Base-by-base conservation (phyloP, 2,329 filamentous ascomycete genomes). In the Periconia sp. region DNA sequence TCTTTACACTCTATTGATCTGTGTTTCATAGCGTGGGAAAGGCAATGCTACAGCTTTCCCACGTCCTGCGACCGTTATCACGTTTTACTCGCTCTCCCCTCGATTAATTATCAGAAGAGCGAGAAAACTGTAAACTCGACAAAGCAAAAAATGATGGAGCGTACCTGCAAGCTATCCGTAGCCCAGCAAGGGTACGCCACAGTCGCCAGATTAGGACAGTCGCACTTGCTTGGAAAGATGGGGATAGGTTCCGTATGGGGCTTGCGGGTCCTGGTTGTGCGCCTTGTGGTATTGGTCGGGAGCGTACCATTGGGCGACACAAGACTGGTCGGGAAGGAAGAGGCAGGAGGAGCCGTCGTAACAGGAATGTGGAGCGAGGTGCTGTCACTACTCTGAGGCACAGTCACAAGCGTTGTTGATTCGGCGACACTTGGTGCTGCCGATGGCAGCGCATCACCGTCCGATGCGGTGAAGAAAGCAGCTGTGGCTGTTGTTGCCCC, bases 161-260 rank as follows among this genome's bases (percentile, higher is more conserved):
- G 54, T 53, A 68, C 67, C 60, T 66, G 59, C 44, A 68, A 46
- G 18, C 61, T 50, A 61, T 69, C 67, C 2, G 64, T 66, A 6
- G 61, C 67, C 63, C 64, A 70, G 43, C 67, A 70, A 18, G 67
- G 66, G 54, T 64, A 66, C 45, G 35, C 17, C 9, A 60, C 61
- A 27, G 63, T 68, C 43, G 53, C 49, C 41, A 67, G 23, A 19
- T 46, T 23, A n/a, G 63, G 53, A 52, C 67, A 70, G 27, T 63
- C 55, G 41, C 65, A 70, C 91, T 33, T 80, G 76, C 49, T 79
- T 75, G n/a, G 82, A 71, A 45, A 94, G 74, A 30, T 85, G 77
- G 41, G 75, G 66, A 59, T 86, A 76, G 53, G 78, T 73, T 17
- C 79, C 70, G 27, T 88, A 62, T 50, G 40, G 9, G 45, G 33